Base-by-base conservation (phyloP, 169 alveolate species). In the Eimeria tenella region DNA sequence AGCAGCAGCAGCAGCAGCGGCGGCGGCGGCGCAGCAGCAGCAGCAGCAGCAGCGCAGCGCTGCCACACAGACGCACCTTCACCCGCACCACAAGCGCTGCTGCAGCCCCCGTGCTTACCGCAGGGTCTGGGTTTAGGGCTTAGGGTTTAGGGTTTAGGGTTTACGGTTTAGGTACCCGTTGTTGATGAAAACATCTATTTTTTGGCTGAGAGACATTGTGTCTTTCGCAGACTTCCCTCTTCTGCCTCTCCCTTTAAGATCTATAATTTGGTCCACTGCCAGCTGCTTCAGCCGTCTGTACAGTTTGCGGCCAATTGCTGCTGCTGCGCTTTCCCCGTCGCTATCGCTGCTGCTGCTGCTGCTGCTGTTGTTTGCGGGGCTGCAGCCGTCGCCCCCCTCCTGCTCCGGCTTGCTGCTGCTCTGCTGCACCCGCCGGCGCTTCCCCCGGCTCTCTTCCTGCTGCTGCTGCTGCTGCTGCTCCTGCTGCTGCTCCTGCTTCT, bases 401-500 rank as follows among this genome's bases (percentile, higher is more conserved):
- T 3, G 23, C 70, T 13, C 19, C 68, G 2, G 42, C 70, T 19
- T 13, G 70, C 70, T 60, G 70, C 70, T 3, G 23, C 70, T 13
- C 19, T 19, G 70, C 13, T 60, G 70, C 70, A 60, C 70, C 13
- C 70, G 70, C 13, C 70, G 70, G 19, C 70, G 70, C 19, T 60
- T 60, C 70, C 19, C 70, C 70, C 70, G 5, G 13, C 19, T 19
- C 15, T 19, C 70, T 13, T 19, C 70, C 70, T 60, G 70, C 70
- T 60, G 23, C 70, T 60, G 70, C 70, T 60, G 70, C 70, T 60
- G 50, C 79, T 70, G 79, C 79, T 70, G 79, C 79, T 70, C 52
- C 79, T 70, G 79, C 79, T 70, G 79, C 79, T 70, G 50, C 79
- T 70, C 31, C 79, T 70, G 52, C 79, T 70, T 13, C 79, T 70